A percentile compares a stretch with the other conserved stretches of the same genome.
Conservation (phyloP, 495 filamentous ascomycete genomes). For the Pyrenopolyporus hunteri region DNA sequence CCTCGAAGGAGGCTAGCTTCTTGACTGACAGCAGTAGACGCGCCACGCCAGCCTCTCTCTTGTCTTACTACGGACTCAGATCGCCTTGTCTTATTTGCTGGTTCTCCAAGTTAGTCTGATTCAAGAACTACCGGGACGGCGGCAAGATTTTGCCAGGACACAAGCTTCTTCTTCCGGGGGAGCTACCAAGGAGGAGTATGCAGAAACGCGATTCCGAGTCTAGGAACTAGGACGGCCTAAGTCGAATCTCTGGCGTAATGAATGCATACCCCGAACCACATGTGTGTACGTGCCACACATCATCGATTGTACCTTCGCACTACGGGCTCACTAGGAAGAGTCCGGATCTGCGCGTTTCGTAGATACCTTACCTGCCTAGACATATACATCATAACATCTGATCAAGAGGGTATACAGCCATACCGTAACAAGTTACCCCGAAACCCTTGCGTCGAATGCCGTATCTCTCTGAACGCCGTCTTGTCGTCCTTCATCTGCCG, state of each 20-base stretch:
- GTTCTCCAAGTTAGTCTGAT: constrained; percentile 14
- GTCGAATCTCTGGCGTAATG: constrained; percentile 5
- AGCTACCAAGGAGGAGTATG: background rate
- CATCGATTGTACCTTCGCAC: constrained; percentile 5
- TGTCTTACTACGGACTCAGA: constrained; percentile 15
- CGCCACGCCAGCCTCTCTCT: constrained; percentile 26
- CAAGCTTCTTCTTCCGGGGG: constrained; percentile 6
- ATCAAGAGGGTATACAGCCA: background rate
- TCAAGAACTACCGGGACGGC: constrained; percentile 24
- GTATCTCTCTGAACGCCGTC: constrained; percentile 19
- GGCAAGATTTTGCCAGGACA: constrained; percentile 29
- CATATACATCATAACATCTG: background rate
- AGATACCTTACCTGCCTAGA: constrained; percentile 24
- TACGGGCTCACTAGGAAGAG: background rate
- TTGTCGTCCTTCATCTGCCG: constrained; percentile 34
- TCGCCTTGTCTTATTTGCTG: constrained; percentile 28
- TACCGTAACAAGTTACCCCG: constrained; percentile 25
- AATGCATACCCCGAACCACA: constrained; percentile 25
- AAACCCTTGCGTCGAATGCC: constrained; percentile 24
- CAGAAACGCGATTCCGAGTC: too few relatives aligned
- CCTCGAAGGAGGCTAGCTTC: constrained; percentile 46
- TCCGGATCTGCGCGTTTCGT: constrained; percentile 33
- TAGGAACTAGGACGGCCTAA: background rate
- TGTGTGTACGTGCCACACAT: too few relatives aligned
- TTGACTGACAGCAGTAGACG: constrained; percentile 33